Base-by-base conservation (phyloP, 2,329 filamentous ascomycete species). In the Calonectria hongkongensis region DNA sequence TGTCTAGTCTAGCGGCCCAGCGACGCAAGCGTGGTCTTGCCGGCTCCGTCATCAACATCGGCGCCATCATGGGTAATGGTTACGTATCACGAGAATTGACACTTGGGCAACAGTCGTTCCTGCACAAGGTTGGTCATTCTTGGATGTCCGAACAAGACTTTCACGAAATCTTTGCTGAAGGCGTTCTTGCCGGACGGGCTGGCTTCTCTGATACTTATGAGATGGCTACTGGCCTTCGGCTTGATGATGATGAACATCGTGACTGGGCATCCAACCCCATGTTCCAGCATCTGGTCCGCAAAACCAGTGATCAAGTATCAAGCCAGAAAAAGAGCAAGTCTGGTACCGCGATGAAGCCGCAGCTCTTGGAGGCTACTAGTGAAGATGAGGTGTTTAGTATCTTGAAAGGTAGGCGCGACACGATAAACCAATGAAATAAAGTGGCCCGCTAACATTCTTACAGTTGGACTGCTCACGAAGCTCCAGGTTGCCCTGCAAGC, bases 1-100 rank as follows among this genome's bases (percentile, higher is more conserved):
- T 86, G 82, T 72, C 71, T 13, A 75, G 79, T 18, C 66, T 85
- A 1, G 75, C 78, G 21, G 72, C 72, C 10, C 70, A 80, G 28
- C 77, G 84, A 12, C 75, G 82, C 1, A 66, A 69, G 0, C 77
- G 76, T 3, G 84, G 84, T 2, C 79, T 87, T 2, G 80, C 85
- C 0, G 86, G 83, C 3, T 82, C 83, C 0, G 75, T 79, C 15
- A 81, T 89, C 2, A 79, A 88, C 70, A 80, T 89, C 25, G 73
- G 79, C 3, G 60, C 75, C 7, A 75, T 89, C 0, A 68, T 83
- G 4, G 88, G 85, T 6, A 72, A 84, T 0, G 88, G 88, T 0
- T 87, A 86, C 68, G 78, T 87, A 54, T 54, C 50, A 16, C 25
- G 74, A 69, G 28, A 36, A 33, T 27, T 54, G 6, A 54, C 28